These are phyloP conservation scores for Eremochloa ophiuroides DNA, from an alignment of 176 grass and related monocot species.

Conservation along the genomic window DNA sequence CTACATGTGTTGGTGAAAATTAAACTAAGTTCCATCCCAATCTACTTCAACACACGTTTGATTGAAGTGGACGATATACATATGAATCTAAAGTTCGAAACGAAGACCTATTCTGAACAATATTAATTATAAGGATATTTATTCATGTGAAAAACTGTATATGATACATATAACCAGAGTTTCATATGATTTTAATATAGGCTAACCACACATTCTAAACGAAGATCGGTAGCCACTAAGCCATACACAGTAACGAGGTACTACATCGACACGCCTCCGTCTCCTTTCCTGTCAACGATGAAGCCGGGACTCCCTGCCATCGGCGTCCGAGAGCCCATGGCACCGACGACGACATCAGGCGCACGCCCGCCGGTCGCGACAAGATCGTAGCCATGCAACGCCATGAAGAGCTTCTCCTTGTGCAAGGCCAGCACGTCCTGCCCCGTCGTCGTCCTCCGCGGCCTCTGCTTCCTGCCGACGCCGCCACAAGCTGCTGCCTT, in stretches of 20 bases:
- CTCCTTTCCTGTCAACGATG: not conserved
- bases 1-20: too few relatives aligned
- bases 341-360: not conserved
- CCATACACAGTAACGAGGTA: too few relatives aligned
- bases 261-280: too few relatives aligned
- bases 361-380: not conserved
- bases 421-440: conserved; percentile 45
- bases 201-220: not conserved
- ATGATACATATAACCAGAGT: not conserved
- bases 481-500: conserved; percentile 11
- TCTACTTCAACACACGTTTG: too few relatives aligned
- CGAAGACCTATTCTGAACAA: too few relatives aligned
- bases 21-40: too few relatives aligned
- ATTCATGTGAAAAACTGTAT: not conserved
- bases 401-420: conserved; percentile 72
- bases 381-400: conserved; percentile 48
- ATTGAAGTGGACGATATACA: too few relatives aligned
- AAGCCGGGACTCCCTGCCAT: conserved; percentile 1
- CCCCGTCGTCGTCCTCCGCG: conserved; percentile 30
- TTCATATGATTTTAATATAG: not conserved
- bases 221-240: too few relatives aligned
- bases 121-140: not conserved
- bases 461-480: conserved; percentile 47
- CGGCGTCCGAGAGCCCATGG: not conserved
- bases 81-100: too few relatives aligned